Evolutionary conservation across 1,139 yeast genomes (phyloP).

Genomic region (Schizosaccharomyces versatilis): DNA sequence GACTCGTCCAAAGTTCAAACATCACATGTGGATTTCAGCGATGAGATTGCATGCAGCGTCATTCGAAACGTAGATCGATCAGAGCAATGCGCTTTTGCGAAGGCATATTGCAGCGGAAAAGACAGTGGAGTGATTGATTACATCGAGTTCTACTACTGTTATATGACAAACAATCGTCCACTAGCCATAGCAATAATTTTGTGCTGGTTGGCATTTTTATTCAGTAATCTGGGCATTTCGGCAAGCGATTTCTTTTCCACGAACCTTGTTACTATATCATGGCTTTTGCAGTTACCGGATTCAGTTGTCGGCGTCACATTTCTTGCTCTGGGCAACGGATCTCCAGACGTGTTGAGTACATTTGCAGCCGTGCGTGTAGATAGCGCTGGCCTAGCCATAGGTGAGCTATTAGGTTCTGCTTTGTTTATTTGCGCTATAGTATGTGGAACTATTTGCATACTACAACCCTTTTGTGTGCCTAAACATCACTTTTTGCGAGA

Average conservation of each 20-base stretch:
- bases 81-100: background rate
- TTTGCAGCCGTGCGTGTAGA: conserved; percentile 53
- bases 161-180: background rate
- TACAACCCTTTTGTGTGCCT: conserved; percentile 43
- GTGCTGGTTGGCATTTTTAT: conserved; percentile 24
- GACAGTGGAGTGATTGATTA: background rate
- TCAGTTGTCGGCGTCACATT: conserved; percentile 71
- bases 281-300: conserved; percentile 41
- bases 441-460: conserved; percentile 49
- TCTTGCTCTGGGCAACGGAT: conserved; percentile 75
- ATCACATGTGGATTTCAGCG: background rate
- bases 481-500: conserved; percentile 33
- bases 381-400: conserved; percentile 57
- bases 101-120: background rate
- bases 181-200: conserved; percentile 3
- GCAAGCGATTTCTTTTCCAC: conserved; percentile 64
- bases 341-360: conserved; percentile 76
- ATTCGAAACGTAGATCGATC: background rate
- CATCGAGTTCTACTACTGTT: conserved; percentile 1
- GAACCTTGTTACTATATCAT: conserved; percentile 41
- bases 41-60: background rate
- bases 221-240: conserved; percentile 44
- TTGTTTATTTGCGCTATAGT: conserved; percentile 55
- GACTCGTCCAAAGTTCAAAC: background rate
- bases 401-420: conserved; percentile 75